Evolutionary conservation across 2,329 filamentous ascomycete species (phyloP), one percentile per base, ranked within the genome.

Genomic region (Microdochium bolleyi): DNA sequence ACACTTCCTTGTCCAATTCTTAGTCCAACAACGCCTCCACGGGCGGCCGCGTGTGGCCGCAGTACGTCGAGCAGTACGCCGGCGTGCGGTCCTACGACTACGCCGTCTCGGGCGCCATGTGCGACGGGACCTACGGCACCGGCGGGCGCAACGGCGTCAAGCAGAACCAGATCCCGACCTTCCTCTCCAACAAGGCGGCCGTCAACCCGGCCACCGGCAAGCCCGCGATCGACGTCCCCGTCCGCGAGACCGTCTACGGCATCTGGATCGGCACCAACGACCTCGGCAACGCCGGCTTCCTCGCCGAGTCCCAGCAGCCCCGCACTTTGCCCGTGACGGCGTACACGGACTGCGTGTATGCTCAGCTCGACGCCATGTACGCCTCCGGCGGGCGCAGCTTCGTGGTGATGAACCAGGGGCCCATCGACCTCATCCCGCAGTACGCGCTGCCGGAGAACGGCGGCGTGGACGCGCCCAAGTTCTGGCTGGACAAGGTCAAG

Each of bases 251-350:
- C 58, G 72, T 84, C 0, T 82, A 77, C 60, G 71, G 74, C 2
- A 73, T 84, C 53, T 84, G 78, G 78, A 83, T 84, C 54, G 81
- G 81, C 24, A 83, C 80, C 13, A 84, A 84, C 58, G 82, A 85
- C 57, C 64, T 84, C 13, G 80, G 80, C 24, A 73, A 72, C 57
- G 60, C 72, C 48, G 76, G 73, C 2, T 78, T 83, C 58, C 60
- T 83, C 24, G 77, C 74, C 7, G 77, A 82, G 57, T 69, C 67
- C 8, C 78, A 83, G 60, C 62, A 75, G 22, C 57, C 64, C 0
- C 16, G 32, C 22, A 73, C 73, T 9, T 76, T 75, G 49, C 76
- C 73, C 1, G 66, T 83, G 2, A 67, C 69, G 2, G 74, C 80
- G 59, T 84, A 80, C 58, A 70, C 76, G 1, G 70, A 78, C 52